Evolutionary conservation across 2,329 filamentous ascomycete species (phyloP).

Genomic region (Phyllosticta citribraziliensis): DNA sequence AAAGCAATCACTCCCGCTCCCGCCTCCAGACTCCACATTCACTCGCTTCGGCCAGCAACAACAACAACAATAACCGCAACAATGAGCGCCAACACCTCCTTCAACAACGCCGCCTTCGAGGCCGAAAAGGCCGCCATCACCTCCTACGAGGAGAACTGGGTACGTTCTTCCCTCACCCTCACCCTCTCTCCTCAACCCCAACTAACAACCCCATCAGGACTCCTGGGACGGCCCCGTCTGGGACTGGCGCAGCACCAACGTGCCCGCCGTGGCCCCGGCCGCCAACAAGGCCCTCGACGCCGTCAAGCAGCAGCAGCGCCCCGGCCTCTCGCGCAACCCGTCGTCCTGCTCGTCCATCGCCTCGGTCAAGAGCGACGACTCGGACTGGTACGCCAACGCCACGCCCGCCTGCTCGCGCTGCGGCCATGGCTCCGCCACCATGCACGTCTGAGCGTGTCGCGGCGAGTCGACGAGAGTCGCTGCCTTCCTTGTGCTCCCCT

Average conservation of each 20-base stretch:
- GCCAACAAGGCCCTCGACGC: constrained; percentile 6
- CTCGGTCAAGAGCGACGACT: constrained; percentile 1
- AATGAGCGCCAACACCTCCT: constrained; percentile 10
- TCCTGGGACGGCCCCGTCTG: constrained; percentile 10
- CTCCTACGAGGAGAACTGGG: constrained; percentile 16
- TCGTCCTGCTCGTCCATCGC: constrained; percentile 7
- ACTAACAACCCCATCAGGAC: background rate
- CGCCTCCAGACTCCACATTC: background rate
- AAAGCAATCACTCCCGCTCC: constrained; percentile 41
- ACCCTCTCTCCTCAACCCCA: background rate
- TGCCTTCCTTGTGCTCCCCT: too few relatives aligned
- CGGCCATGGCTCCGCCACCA: constrained; percentile 3
- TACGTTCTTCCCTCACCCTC: background rate
- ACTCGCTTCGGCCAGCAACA: background rate
- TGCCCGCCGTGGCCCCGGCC: constrained; percentile 1
- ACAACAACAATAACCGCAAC: background rate
- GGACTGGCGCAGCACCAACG: constrained; percentile 9
- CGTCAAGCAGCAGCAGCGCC: constrained; percentile 3
- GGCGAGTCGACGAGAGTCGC: background rate
- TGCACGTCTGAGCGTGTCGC: background rate
- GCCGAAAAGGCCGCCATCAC: constrained; percentile 16
- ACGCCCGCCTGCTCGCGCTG: constrained; percentile 7
- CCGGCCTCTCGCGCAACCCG: constrained; percentile 3
- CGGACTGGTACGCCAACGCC: constrained; percentile 4
- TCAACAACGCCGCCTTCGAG: constrained; percentile 15